These are phyloP conservation scores for Rhytidhysteron rufulum DNA, from an alignment of 2,329 filamentous ascomycete species.

Conservation along the genomic window DNA sequence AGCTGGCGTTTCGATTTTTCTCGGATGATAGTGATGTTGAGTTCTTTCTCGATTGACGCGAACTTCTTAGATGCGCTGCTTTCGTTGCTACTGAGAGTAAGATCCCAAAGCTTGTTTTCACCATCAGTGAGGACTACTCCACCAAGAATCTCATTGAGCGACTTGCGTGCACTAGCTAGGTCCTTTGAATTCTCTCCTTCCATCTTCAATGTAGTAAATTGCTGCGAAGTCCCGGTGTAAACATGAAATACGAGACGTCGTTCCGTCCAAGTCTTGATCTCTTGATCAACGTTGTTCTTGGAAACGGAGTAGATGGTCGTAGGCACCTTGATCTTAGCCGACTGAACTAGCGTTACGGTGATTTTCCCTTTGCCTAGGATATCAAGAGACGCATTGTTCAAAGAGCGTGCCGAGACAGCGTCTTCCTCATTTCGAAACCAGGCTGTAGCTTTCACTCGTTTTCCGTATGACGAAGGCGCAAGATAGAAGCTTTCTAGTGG, in stretches of 20 bases:
- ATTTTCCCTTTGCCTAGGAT: conserved; percentile 32
- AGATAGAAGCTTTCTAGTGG: too few relatives aligned
- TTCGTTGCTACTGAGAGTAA: conserved; percentile 14
- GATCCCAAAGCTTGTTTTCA: conserved; percentile 29
- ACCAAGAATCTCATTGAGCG: conserved; percentile 29
- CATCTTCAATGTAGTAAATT: conserved; percentile 35
- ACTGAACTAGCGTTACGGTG: conserved; percentile 34
- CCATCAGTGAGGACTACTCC: conserved; percentile 26
- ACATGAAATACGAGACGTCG: conserved; percentile 23
- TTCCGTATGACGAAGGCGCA: too few relatives aligned
- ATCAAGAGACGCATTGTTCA: conserved; percentile 29
- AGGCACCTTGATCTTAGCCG: conserved; percentile 38
- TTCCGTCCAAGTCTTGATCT: conserved; percentile 26
- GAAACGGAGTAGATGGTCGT: conserved; percentile 31
- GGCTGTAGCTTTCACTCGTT: conserved; percentile 39
- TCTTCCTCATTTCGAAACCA: conserved; percentile 37
- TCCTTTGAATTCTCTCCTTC: conserved; percentile 30
- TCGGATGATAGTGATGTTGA: conserved; percentile 14
- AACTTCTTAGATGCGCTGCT: conserved; percentile 15
- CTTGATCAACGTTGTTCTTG: conserved; percentile 21
- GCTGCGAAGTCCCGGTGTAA: conserved; percentile 19
- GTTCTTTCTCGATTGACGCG: conserved; percentile 15
- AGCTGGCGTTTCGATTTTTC: conserved; percentile 18
- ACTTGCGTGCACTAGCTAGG: conserved; percentile 30
- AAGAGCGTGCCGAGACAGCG: conserved; percentile 26